A percentile compares a stretch with the other conserved stretches of the same genome.
phyloP scores from a whole-genome alignment of 148 eudicot species.

The Rhododendron ferrugineum region DNA sequence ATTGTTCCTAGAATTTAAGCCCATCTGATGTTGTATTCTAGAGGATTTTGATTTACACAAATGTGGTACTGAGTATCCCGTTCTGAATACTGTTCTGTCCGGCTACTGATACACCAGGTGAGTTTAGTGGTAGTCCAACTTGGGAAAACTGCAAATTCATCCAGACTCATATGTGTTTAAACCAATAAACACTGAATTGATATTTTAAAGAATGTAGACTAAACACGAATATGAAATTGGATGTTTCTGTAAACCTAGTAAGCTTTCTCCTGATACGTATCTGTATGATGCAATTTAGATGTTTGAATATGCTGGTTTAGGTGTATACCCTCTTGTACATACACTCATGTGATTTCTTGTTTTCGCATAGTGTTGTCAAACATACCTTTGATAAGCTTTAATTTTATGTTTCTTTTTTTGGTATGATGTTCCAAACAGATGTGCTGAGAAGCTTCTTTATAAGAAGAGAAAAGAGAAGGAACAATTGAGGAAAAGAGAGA shows the following conservation, averaged over 20 bases:
- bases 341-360: not conserved
- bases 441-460: constrained; percentile 77
- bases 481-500: constrained; percentile 32
- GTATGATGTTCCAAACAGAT: constrained; percentile 33
- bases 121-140: not conserved
- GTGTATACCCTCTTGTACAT: not conserved
- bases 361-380: not conserved
- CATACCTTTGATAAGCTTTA: not conserved
- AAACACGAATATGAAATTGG: not conserved
- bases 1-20: not conserved
- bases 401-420: not conserved
- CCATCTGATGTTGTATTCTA: not conserved
- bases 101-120: not conserved
- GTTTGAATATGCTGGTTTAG: not conserved
- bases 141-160: not conserved
- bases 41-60: not conserved
- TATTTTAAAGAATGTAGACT: not conserved
- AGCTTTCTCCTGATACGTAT: not conserved
- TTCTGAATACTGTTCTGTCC: not conserved
- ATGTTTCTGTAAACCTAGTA: not conserved
- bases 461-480: constrained; percentile 59
- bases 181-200: not conserved
- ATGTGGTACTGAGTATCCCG: not conserved
- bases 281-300: not conserved
- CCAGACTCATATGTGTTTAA: not conserved